Percentiles rank a stretch among this genome's conserved stretches.
phyloP scores from a whole-genome alignment of 2,329 filamentous ascomycete species.

The Aspergillus hiratsukae region DNA sequence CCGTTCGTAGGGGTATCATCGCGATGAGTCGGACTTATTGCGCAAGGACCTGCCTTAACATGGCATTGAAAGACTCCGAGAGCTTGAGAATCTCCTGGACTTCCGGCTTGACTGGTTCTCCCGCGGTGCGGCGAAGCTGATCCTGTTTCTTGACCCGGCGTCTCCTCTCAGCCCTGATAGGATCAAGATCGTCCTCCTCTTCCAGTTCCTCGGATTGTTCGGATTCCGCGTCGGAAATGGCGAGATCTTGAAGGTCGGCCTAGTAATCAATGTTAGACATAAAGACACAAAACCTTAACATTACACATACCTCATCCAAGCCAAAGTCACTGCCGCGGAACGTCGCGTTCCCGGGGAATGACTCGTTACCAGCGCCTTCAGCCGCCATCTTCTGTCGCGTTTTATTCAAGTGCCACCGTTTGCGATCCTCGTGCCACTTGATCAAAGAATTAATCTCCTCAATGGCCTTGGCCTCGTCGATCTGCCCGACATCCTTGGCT shows the following conservation, averaged over 20 bases:
- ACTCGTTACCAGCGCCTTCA: conserved; percentile 54
- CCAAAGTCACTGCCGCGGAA: conserved; percentile 88
- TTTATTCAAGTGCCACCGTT: conserved; percentile 98
- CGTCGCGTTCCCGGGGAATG: conserved; percentile 49
- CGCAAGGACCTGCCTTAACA: conserved; percentile 77
- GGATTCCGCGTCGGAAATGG: conserved; percentile 68
- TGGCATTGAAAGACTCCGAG: conserved; percentile 71
- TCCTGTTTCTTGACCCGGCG: conserved; percentile 74
- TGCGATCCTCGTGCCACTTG: conserved; percentile 87
- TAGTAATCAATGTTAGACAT: conserved; percentile 23
- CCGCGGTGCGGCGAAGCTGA: conserved; percentile 71
- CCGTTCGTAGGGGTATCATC: conserved; percentile 3
- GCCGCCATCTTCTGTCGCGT: conserved; percentile 98
- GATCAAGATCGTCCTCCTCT: conserved; percentile 72
- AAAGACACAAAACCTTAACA: neutral
- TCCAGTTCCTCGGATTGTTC: conserved; percentile 63
- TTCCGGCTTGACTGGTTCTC: conserved; percentile 75
- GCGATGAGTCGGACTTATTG: conserved; percentile 45
- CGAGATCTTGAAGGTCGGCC: conserved; percentile 77
- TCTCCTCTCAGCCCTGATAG: conserved; percentile 80
- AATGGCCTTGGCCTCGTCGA: conserved; percentile 70
- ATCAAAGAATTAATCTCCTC: conserved; percentile 81
- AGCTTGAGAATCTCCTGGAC: conserved; percentile 78
- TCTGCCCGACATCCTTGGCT: conserved; percentile 59
- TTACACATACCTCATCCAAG: conserved; percentile 62